These are phyloP conservation scores for Clathrospora elynae DNA, from an alignment of 2,329 filamentous ascomycete species.

Conservation along the genomic window DNA sequence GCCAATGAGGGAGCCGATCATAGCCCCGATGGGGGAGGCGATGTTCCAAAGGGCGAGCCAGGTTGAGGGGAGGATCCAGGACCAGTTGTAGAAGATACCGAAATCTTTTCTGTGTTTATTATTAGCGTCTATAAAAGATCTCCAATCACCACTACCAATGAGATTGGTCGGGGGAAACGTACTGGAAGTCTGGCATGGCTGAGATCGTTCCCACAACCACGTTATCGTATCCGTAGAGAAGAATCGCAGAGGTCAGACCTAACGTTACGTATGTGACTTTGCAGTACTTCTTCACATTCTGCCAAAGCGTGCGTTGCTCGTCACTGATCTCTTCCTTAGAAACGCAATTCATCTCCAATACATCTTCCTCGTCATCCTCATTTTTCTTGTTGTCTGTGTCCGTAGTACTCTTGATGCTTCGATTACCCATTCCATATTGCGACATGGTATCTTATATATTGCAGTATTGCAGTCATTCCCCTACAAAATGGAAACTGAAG, in stretches of 20 bases:
- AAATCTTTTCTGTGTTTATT: constrained; percentile 39
- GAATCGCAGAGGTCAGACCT: constrained; percentile 33
- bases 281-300: constrained; percentile 40
- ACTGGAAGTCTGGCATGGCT: constrained; percentile 40
- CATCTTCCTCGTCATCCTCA: constrained; percentile 16
- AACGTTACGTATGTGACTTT: constrained; percentile 33
- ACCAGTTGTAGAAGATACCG: constrained; percentile 25
- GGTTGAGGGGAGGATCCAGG: constrained; percentile 37
- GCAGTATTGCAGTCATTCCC: no score
- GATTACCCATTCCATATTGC: no score
- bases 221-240: constrained; percentile 41
- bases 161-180: constrained; percentile 9
- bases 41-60: constrained; percentile 42
- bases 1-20: constrained; percentile 33
- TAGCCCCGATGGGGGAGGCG: constrained; percentile 33
- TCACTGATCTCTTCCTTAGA: constrained; percentile 20
- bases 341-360: constrained; percentile 17
- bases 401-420: no score
- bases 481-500: no score
- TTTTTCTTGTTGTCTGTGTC: constrained; percentile 7
- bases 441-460: no score
- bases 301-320: constrained; percentile 32
- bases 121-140: no score
- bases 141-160: no score
- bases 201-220: constrained; percentile 38